Conservation (phyloP, 2,329 filamentous ascomycete species). For the Aspergillus chevalieri region DNA sequence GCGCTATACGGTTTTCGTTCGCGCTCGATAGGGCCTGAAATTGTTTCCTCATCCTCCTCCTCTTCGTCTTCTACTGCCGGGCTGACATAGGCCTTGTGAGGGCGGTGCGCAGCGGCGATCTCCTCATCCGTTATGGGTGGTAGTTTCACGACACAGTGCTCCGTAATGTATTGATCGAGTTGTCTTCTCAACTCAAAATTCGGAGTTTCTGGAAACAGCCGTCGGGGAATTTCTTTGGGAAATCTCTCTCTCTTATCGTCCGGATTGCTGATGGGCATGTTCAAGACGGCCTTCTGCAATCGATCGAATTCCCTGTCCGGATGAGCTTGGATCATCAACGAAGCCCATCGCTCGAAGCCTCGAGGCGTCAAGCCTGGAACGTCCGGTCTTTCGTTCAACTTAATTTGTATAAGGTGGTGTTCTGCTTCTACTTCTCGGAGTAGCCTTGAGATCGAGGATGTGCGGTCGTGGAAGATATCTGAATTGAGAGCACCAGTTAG, state of each 20-base stretch:
- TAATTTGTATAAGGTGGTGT: constrained; percentile 59
- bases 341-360: constrained; percentile 69
- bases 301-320: constrained; percentile 69
- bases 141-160: constrained; percentile 46
- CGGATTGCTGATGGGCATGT: constrained; percentile 64
- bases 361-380: constrained; percentile 60
- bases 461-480: constrained; percentile 52
- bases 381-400: constrained; percentile 47
- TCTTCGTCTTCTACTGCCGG: constrained; percentile 23
- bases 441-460: constrained; percentile 52
- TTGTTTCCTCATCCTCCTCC: constrained; percentile 33
- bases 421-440: constrained; percentile 51
- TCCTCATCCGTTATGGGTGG: constrained; percentile 33
- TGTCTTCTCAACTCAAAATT: constrained; percentile 55
- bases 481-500: constrained; percentile 7
- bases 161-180: constrained; percentile 55
- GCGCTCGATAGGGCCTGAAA: constrained; percentile 54
- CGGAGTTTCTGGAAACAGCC: constrained; percentile 59
- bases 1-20: constrained; percentile 60
- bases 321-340: constrained; percentile 64
- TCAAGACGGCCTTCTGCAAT: constrained; percentile 60
- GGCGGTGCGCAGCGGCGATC: constrained; percentile 22
- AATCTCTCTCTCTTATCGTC: constrained; percentile 64
- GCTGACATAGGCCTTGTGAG: constrained; percentile 16
- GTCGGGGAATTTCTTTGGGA: constrained; percentile 69